Percentiles rank a stretch among this genome's conserved stretches.
Evolutionary conservation across 208 protist species (phyloP).

Genomic region (Trypanosoma avium): DNA sequence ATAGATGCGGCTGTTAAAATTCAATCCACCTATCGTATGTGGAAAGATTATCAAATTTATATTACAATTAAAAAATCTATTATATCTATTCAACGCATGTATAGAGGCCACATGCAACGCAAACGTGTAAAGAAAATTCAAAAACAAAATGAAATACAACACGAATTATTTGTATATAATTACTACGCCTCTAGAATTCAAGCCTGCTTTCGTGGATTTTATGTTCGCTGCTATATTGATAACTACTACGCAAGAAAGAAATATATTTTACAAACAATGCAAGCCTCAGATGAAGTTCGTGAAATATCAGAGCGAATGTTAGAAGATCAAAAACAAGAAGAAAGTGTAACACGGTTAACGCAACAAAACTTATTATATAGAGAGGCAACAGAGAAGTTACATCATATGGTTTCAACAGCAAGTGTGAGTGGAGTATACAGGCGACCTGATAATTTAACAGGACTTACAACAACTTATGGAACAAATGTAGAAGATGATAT

Average conservation of each 20-base stretch:
- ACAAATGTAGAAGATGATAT: conserved; percentile 61
- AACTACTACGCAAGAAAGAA: conserved; percentile 69
- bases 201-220: conserved; percentile 59
- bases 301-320: conserved; percentile 28
- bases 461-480: conserved; percentile 25
- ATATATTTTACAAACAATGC: conserved; percentile 48
- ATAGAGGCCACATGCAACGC: conserved; percentile 45
- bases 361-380: conserved; percentile 26
- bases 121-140: conserved; percentile 24
- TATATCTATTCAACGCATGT: conserved; percentile 53
- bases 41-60: conserved; percentile 31
- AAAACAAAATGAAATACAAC: background rate
- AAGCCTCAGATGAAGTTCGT: conserved; percentile 29
- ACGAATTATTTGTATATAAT: conserved; percentile 51
- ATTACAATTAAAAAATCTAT: conserved; percentile 13
- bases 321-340: conserved; percentile 22
- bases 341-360: conserved; percentile 7
- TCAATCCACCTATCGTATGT: conserved; percentile 63
- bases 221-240: conserved; percentile 36
- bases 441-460: conserved; percentile 6
- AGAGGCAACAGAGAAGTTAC: conserved; percentile 40
- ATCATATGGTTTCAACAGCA: conserved; percentile 58
- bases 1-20: conserved; percentile 39
- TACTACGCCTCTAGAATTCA: conserved; percentile 75
- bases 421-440: conserved; percentile 50